Base-by-base conservation (phyloP, 345 rosid species). In the Theobroma cacao region DNA sequence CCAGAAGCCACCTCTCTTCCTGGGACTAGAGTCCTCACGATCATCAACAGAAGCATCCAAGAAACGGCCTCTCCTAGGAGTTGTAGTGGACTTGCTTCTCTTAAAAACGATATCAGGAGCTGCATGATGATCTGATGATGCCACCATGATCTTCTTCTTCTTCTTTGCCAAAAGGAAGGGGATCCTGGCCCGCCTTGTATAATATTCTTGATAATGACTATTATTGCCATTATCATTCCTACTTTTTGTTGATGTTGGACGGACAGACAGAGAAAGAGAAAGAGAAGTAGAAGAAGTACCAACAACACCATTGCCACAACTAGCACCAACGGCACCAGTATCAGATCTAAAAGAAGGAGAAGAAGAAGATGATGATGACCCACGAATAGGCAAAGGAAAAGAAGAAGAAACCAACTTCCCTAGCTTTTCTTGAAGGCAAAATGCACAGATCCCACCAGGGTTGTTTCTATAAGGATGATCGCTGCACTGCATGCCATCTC, bases 361-460 rank as follows among this genome's bases (percentile, higher is more conserved):
- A 43, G 98, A 83, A 26, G 96, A 86, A 20, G 92, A 84, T 14
- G 89, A 87, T 4, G 90, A 70, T 17, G 94, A 80, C 13, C 66
- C 82, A 15, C 87, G 89, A 68, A 88, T 81, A 1, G 93, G 93
- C 12, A 89, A 72, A 17, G 99, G 93, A 83, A 90, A 90, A 56
- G 95, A 89, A 38, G 98, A 94, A 76, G 98, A 92, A 31, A 96
- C 98, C 40, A 96, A 89, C 88, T 96, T 96, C 34, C 99, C 98
- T 20, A 96, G 94, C 89, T 94, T 94, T 48, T 96, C 99, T 74
- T 96, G 98, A 52, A 96, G 98, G 78, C 99, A 96, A 82, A 94
- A 90, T 65, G 98, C 99, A 82, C 99, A 96, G 90, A 96, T 92
- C 83, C 99, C 99, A 65, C 98, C 98, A 47, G 95, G 93, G 90